These are phyloP conservation scores for Aureococcus anophagefferens DNA, from an alignment of 108 stramenopile species.

Conservation along the genomic window DNA sequence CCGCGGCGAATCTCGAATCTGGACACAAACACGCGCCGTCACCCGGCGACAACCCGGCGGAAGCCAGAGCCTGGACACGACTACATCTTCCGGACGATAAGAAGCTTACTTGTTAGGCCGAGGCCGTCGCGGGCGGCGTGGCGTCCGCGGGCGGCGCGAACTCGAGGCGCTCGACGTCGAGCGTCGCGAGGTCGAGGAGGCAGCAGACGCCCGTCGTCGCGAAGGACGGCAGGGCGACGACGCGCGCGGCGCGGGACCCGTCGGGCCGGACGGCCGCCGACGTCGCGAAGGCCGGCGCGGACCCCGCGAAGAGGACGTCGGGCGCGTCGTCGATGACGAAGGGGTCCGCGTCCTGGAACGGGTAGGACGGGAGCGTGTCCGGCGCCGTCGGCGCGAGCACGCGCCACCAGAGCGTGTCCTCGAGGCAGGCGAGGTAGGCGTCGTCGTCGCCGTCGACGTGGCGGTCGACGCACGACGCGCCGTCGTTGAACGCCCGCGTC, in stretches of 20 bases:
- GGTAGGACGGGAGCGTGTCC: slow-evolving; percentile 48
- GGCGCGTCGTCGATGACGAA: slow-evolving; percentile 40
- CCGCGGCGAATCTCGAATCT: no score
- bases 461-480: neutral
- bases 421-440: slow-evolving; percentile 16
- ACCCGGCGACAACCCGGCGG: no score
- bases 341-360: slow-evolving; percentile 33
- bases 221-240: slow-evolving; percentile 36
- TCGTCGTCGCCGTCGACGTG: neutral
- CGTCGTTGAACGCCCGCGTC: neutral
- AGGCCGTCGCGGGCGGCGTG: neutral
- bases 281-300: slow-evolving; percentile 31
- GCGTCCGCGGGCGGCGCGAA: neutral
- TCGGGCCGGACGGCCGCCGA: slow-evolving; percentile 9
- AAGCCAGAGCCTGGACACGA: no score
- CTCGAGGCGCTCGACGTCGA: slow-evolving; percentile 4
- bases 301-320: slow-evolving; percentile 38
- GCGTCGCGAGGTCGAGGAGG: slow-evolving; percentile 29
- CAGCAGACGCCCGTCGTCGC: slow-evolving; percentile 31
- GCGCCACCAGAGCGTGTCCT: slow-evolving; percentile 34
- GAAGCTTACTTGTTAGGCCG: no score
- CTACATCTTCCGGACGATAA: no score
- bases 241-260: slow-evolving; percentile 8
- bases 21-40: no score
- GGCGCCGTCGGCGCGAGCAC: slow-evolving; percentile 47